Evolutionary conservation across 805 yeast genomes (phyloP).

Genomic region (Suhomyces canberraensis): DNA sequence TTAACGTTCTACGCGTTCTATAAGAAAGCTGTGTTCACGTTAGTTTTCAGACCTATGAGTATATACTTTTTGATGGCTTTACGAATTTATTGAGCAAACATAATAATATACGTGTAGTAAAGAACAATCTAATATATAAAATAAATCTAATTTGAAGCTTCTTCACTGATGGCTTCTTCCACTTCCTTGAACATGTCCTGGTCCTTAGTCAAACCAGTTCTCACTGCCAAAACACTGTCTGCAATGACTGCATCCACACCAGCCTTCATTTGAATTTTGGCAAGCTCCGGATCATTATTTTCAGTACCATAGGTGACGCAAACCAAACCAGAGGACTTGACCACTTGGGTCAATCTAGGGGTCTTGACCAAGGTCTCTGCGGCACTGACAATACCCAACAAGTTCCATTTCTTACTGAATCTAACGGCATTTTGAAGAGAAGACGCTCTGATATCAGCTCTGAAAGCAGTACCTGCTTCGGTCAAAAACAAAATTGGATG

Average conservation of each 20-base stretch:
- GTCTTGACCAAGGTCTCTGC: conserved; percentile 83
- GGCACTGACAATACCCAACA: conserved; percentile 88
- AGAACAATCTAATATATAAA: no score
- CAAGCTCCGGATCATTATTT: conserved; percentile 82
- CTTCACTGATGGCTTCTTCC: conserved; percentile 14
- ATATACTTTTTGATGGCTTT: no score
- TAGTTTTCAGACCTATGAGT: no score
- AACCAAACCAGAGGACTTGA: conserved; percentile 84
- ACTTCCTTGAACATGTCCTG: conserved; percentile 19
- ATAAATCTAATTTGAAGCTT: no score
- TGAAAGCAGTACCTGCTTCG: conserved; percentile 77
- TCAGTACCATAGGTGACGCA: conserved; percentile 87
- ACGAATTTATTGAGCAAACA: no score
- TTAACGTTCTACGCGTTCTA: no score
- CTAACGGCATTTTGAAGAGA: conserved; percentile 88
- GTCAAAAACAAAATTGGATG: conserved; percentile 89
- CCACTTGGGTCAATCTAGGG: conserved; percentile 87
- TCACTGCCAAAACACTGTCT: conserved; percentile 89
- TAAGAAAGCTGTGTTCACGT: no score
- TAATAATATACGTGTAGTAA: no score
- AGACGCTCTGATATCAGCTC: conserved; percentile 88
- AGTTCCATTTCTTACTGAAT: conserved; percentile 86
- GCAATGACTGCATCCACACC: conserved; percentile 99
- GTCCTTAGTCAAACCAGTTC: conserved; percentile 62
- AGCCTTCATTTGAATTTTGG: conserved; percentile 81